Base-by-base conservation (phyloP, 345 rosid species). In the Gossypium mustelinum region DNA sequence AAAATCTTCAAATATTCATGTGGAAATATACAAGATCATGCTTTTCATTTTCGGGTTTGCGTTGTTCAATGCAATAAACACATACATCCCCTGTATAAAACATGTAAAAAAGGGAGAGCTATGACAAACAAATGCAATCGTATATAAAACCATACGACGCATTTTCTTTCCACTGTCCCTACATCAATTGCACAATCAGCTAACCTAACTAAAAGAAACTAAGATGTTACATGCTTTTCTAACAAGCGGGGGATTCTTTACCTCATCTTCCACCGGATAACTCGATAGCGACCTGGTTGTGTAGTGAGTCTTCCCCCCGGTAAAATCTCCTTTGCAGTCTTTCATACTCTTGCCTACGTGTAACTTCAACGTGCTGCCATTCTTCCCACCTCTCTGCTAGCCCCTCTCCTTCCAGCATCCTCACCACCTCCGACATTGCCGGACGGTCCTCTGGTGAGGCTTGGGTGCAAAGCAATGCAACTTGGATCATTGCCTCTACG, bases 361-460 rank as follows among this genome's bases (percentile, higher is more conserved):
- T 89, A 58, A 89, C 93, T 82, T 93, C 98, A 10, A 89, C 86
- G 9, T 89, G 80, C 87, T 90, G 97, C 99, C 99, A 95, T 80
- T 91, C 99, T 83, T 91, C 94, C 99, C 99, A 93, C 81, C 97
- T 89, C 86, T 95, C 97, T 0, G 98, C 98, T 22, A 93, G 82
- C 60, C 97, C 99, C 75, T 95, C 98, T 58, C 99, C 99, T 86
- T 95, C 99, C 66, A 95, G 84, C 99, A 95, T 93, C 84, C 97
- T 74, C 25, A 89, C 94, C 59, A 95, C 99, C 65, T 90, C 99
- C 0, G 97, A 93, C 98, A 93, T 95, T 7, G 87, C 84, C 2
- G 97, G 98, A 43, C 99, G 86, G 10, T 90, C 97, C 84, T 92
- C 96, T 0, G 99, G 94, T 0, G 96, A 89, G 22, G 85, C 84